Base-by-base conservation (phyloP, 257 asterid genomes). In the Fraxinus cuspidata region DNA sequence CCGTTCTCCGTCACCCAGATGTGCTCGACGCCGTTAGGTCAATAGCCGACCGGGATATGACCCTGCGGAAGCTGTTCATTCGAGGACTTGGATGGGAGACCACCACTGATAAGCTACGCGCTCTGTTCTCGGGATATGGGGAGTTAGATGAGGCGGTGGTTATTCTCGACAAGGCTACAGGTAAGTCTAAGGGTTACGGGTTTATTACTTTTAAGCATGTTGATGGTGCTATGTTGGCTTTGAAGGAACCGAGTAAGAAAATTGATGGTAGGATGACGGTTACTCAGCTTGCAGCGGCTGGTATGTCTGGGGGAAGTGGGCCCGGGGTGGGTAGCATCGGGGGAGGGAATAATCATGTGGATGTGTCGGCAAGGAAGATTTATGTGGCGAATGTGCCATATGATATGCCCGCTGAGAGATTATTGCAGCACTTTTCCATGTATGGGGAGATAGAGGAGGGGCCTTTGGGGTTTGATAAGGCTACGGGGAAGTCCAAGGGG, bases 61-160 rank as follows among this genome's bases (percentile, higher is more conserved):
- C 96, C 71, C 93, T 90, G 85, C 84, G 97, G 78, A 93, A 93
- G 90, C 96, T 93, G 21, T 91, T 91, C 85, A 81, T 93, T 38
- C 97, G 97, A 68, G 98, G 98, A 23, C 90, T 93, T 69, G 97
- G 98, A 19, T 89, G 96, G 97, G 98, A 93, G 72, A 93, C 98
- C 76, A 93, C 93, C 72, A 87, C 90, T 0, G 97, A 91, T 25
- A 93, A 89, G 67, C 96, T 93, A 63, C 88, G 90, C 23, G 71
- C 87, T 11, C 78, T 89, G 37, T 93, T 93, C 70, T 87, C 94
- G 9, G 63, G 81, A 5, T 93, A 86, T 63, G 97, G 97, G 0
- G 94, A 90, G 72, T 82, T 93, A 31, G 97, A 90, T 63, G 98
- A 93, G 85, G 98, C 97, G 18, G 91, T 87, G 0, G 98, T 93